Conservation (phyloP, 495 filamentous ascomycete species). For the Astrothelium subdiscretum region DNA sequence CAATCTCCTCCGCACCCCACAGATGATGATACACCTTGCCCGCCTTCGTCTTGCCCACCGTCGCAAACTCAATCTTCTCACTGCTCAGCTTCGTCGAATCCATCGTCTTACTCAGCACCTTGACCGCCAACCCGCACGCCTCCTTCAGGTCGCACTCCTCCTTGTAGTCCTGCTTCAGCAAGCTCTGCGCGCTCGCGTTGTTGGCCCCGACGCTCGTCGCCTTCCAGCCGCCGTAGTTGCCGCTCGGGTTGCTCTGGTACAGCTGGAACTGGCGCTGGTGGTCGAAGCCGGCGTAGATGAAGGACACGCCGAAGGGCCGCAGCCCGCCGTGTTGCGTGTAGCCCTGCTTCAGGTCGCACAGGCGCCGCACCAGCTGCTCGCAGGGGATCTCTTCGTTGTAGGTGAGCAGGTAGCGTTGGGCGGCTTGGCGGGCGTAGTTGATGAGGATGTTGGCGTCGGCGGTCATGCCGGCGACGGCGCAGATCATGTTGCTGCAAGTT, state of each 20-base stretch:
- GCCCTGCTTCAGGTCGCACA: slow-evolving; percentile 98
- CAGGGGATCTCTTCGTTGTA: slow-evolving; percentile 99
- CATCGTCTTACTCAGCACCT: slow-evolving; percentile 99
- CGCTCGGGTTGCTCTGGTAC: slow-evolving; percentile 98
- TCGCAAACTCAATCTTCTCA: slow-evolving; percentile 99
- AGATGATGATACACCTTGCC: slow-evolving; percentile 96
- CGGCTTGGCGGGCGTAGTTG: slow-evolving; percentile 95
- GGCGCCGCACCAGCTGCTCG: slow-evolving; percentile 90
- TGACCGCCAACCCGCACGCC: slow-evolving; percentile 93
- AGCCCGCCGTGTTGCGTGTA: slow-evolving; percentile 99
- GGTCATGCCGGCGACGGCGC: slow-evolving; percentile 97
- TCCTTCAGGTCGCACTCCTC: slow-evolving; percentile 93
- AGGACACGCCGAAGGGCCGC: slow-evolving; percentile 93
- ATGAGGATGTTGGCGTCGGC: slow-evolving; percentile 99
- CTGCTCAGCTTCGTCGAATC: slow-evolving; percentile 96
- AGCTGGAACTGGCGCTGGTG: slow-evolving; percentile 92
- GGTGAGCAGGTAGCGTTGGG: slow-evolving; percentile 92
- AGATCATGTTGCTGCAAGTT: slow-evolving; percentile 87
- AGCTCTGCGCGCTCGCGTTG: slow-evolving; percentile 92
- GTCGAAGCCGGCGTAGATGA: slow-evolving; percentile 99
- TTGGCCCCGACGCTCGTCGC: slow-evolving; percentile 95
- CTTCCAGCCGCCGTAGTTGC: slow-evolving; percentile 99
- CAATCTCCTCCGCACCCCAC: slow-evolving; percentile 96
- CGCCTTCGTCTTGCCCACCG: slow-evolving; percentile 85
- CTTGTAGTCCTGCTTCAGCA: slow-evolving; percentile 99